Conservation (phyloP, 208 protist genomes). For the Crithidia brevicula region DNA sequence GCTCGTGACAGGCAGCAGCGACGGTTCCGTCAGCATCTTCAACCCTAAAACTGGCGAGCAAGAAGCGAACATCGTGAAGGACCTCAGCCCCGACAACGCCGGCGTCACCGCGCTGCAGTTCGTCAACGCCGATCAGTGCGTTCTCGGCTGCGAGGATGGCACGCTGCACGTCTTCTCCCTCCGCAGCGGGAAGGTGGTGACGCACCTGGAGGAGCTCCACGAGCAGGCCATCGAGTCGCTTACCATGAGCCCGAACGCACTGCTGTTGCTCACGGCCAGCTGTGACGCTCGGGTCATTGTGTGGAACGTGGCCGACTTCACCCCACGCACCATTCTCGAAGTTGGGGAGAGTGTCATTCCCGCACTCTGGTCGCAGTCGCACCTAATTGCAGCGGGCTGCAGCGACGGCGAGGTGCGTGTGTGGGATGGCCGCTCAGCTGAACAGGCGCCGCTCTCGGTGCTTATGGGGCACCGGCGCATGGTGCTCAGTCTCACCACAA, state of each 20-base stretch:
- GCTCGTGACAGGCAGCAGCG: conserved; percentile 91
- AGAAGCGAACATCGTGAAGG: conserved; percentile 62
- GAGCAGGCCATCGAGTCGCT: conserved; percentile 87
- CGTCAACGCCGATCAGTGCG: conserved; percentile 76
- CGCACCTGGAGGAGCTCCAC: conserved; percentile 74
- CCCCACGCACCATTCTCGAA: conserved; percentile 50
- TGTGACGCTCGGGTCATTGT: conserved; percentile 84
- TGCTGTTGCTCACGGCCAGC: conserved; percentile 72
- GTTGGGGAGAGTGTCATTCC: conserved; percentile 86
- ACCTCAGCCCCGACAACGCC: conserved; percentile 77
- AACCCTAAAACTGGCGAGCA: conserved; percentile 88
- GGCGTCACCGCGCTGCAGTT: conserved; percentile 69
- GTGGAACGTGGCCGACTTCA: conserved; percentile 79
- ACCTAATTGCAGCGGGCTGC: conserved; percentile 71
- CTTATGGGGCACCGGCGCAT: conserved; percentile 86
- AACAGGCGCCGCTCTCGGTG: conserved; percentile 47
- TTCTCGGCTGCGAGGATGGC: conserved; percentile 87
- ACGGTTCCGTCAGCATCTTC: conserved; percentile 91
- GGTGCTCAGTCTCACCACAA: conserved; percentile 62
- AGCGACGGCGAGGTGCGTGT: conserved; percentile 82
- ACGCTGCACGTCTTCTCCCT: conserved; percentile 82
- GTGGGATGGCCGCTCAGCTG: conserved; percentile 77
- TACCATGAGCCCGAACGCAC: conserved; percentile 34
- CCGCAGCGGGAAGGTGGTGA: conserved; percentile 62
- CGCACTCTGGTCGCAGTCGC: conserved; percentile 55